Evolutionary conservation across 495 filamentous ascomycete species (phyloP).

Genomic region (Pseudotulostoma volvatum): DNA sequence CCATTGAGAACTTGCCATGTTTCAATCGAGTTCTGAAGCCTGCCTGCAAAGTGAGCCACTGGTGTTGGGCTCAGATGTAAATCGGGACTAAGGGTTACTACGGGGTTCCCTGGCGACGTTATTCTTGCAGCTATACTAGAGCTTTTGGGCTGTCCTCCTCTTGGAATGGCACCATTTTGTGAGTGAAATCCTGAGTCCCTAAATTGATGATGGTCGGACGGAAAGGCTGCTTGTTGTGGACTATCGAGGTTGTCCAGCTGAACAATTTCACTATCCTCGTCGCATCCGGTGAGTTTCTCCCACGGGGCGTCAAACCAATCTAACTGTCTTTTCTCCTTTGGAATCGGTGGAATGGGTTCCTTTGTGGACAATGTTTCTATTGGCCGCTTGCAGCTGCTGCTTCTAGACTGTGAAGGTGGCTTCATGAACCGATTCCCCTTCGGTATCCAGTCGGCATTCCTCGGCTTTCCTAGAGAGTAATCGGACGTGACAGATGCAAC

Average conservation of each 20-base stretch:
- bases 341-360: not conserved
- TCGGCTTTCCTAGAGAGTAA: conserved; percentile 5
- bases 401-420: conserved; percentile 9
- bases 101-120: too few relatives aligned
- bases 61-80: not conserved
- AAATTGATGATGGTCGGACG: not conserved
- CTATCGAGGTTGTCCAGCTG: not conserved
- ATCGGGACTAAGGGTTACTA: not conserved
- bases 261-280: not conserved
- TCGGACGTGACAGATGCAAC: conserved; percentile 21
- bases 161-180: not conserved
- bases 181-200: not conserved
- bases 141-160: not conserved
- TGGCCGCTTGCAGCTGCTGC: not conserved
- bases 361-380: not conserved
- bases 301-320: conserved; percentile 5
- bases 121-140: too few relatives aligned
- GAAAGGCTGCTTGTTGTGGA: not conserved
- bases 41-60: conserved; percentile 1
- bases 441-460: conserved; percentile 5
- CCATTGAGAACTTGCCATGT: conserved; percentile 8
- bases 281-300: conserved; percentile 2
- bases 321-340: not conserved
- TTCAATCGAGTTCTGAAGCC: conserved; percentile 6
- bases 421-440: conserved; percentile 15